Conservation (phyloP, 495 filamentous ascomycete genomes). For the Penicillium herquei region DNA sequence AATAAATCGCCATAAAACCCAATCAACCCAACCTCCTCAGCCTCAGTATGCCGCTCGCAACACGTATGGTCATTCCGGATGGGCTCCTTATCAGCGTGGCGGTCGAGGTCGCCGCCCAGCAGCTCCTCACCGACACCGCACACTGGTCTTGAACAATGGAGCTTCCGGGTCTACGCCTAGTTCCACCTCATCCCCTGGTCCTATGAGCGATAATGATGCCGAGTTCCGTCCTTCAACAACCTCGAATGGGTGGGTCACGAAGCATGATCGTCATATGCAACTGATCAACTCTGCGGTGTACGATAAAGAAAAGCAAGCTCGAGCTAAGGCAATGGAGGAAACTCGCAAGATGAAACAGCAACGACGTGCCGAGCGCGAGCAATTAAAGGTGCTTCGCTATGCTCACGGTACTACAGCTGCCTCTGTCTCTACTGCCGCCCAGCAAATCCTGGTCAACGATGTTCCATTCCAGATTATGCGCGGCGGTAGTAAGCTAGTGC, state of each 20-base stretch:
- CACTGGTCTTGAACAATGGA: conserved; percentile 68
- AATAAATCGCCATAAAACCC: conserved; percentile 80
- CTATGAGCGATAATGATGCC: conserved; percentile 35
- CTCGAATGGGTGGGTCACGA: conserved; percentile 68
- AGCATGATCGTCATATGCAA: conserved; percentile 81
- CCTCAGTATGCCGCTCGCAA: conserved; percentile 39
- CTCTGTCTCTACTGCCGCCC: conserved; percentile 38
- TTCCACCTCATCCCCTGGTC: conserved; percentile 31
- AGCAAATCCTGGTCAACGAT: conserved; percentile 73
- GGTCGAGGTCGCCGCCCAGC: conserved; percentile 42
- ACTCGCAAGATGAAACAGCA: conserved; percentile 60
- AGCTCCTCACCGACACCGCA: conserved; percentile 63
- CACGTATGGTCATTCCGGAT: conserved; percentile 44
- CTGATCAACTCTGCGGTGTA: conserved; percentile 83
- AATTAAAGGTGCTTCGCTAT: conserved; percentile 51
- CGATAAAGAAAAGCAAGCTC: conserved; percentile 69
- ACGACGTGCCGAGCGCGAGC: conserved; percentile 61
- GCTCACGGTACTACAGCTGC: conserved; percentile 42
- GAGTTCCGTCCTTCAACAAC: conserved; percentile 26
- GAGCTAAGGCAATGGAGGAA: conserved; percentile 72
- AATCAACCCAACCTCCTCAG: conserved; percentile 39
- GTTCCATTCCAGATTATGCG: conserved; percentile 72
- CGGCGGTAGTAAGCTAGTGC: conserved; percentile 82
- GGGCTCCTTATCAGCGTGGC: conserved; percentile 46
- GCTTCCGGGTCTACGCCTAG: conserved; percentile 20